Evolutionary conservation across 139 green algal genomes (phyloP), one percentile per base, ranked within the genome.

Genomic region (Astrephomene gubernaculifera): DNA sequence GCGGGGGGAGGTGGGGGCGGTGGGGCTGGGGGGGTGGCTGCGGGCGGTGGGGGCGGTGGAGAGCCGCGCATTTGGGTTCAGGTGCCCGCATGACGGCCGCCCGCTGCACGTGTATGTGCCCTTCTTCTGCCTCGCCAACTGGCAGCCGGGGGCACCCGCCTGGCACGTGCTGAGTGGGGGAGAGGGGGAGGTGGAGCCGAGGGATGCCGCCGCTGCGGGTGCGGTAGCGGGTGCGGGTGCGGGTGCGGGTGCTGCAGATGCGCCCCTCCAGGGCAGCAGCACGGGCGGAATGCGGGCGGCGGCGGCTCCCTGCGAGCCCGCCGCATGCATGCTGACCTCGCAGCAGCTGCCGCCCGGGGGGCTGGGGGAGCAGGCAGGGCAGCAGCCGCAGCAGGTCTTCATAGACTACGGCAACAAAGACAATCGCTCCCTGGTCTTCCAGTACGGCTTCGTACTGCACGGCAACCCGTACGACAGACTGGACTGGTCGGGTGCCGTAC

Each of bases 341-440:
- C 33, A 79, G 39, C 69, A 79, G 31, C 78, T 89, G 70, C 54
- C 29, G 5, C 54, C 10, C 22, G 22, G n/a, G 54, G 12, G n/a
- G 54, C 14, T 33, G 19, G 12, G n/a, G 54, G 54, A 65, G 54
- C 10, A 71, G 64, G 64, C 71, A 45, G 49, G 12, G 44, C 31
- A 31, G 24, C 35, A 10, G 5, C 36, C 10, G 49, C 57, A 73
- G 45, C 79, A 91, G 72, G 35, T 91, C 19, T 73, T 81, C 43
- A 88, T 89, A 5, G 71, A 67, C 36, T 91, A 91, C n/a, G 88
- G 84, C 14, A 80, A 81, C 53, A 91, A 91, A 67, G 65, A 67
- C 45, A 91, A 86, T 61, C 82, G 87, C 80, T 68, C 90, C 4
- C 73, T 95, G 45, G 85, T 95, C 54, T 83, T 91, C 54, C 86